Base-by-base conservation (phyloP, 805 yeast species). In the Metschnikowia drakensbergensis region DNA sequence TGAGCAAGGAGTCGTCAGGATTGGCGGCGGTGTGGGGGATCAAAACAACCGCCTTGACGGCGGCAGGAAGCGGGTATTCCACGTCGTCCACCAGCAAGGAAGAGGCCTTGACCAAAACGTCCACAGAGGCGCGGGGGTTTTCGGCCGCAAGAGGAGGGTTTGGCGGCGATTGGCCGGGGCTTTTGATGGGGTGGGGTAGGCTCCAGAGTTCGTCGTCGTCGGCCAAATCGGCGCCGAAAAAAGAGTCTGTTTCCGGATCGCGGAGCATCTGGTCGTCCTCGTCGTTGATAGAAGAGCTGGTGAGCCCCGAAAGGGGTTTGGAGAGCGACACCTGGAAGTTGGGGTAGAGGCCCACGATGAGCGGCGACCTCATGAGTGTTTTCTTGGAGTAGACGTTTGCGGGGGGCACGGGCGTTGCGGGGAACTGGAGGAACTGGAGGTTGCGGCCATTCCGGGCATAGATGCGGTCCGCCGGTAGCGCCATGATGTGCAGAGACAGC, bases 291-390 rank as follows among this genome's bases (percentile, higher is more conserved):
- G 71, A 63, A 5, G 62, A 51, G 49, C 67, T 64, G 10, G 66
- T 43, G n/a, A 72, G 59, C 6, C 74, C 75, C 8, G 58, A 42
- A 10, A 67, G 60, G 3, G 67, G 64, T 52, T 72, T 72, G 28
- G 55, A 55, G 11, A 57, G 47, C 22, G 58, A 55, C 1, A 72
- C 74, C 22, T 55, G 51, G 56, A 76, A 71, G 9, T 53, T 45
- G 9, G 67, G 66, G 49, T 65, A 63, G 25, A 76, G 64, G 17
- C 62, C 58, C 26, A 58, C 55, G 28, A 74, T 58, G 1, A 70
- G 58, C 2, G 80, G 77, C 13, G 78, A 69, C 13, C 66, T 66
- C 32, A 72, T 54, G n/a, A 77, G 52, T 9, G 74, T 71, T 49
- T 68, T 66, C 51, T 67, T 68, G 33, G 65, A 47, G 41, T 58